Evolutionary conservation across 257 asterid genomes (phyloP).

Genomic region (Paraleonurus japonicus): DNA sequence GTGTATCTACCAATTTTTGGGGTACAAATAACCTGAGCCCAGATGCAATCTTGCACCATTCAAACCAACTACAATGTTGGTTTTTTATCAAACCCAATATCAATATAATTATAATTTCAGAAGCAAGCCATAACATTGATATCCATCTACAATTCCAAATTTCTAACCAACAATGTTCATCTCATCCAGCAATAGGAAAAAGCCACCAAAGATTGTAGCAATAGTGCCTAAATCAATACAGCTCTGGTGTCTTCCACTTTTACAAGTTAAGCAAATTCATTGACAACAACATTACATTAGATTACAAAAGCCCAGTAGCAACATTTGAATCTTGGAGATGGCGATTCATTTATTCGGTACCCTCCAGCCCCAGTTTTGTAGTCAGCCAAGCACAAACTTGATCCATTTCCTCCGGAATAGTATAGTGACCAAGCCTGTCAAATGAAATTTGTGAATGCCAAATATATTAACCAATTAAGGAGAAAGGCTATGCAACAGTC

Average conservation of each 20-base stretch:
- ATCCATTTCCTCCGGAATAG: constrained; percentile 80
- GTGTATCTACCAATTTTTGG: too few relatives aligned
- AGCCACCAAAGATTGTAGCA: neutral
- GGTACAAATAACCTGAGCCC: too few relatives aligned
- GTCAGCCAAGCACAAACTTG: constrained; percentile 72
- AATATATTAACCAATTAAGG: neutral
- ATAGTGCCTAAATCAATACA: neutral
- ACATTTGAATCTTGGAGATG: neutral
- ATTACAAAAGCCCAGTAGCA: constrained; percentile 4
- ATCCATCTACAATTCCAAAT: constrained; percentile 6
- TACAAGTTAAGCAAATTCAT: constrained; percentile 1
- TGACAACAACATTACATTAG: neutral
- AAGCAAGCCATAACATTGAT: neutral
- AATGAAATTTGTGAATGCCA: constrained; percentile 14
- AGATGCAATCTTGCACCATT: too few relatives aligned
- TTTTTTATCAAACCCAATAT: too few relatives aligned
- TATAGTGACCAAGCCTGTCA: constrained; percentile 76
- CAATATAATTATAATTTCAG: too few relatives aligned
- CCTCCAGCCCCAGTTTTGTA: constrained; percentile 64
- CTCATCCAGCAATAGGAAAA: constrained; percentile 5
- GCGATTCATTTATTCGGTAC: constrained; percentile 30
- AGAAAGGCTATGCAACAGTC: neutral
- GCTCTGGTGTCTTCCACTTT: neutral
- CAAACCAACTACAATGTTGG: too few relatives aligned
- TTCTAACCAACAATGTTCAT: constrained; percentile 10